Evolutionary conservation across 2,329 filamentous ascomycete genomes (phyloP).

Genomic region (Rutstroemia sp.): DNA sequence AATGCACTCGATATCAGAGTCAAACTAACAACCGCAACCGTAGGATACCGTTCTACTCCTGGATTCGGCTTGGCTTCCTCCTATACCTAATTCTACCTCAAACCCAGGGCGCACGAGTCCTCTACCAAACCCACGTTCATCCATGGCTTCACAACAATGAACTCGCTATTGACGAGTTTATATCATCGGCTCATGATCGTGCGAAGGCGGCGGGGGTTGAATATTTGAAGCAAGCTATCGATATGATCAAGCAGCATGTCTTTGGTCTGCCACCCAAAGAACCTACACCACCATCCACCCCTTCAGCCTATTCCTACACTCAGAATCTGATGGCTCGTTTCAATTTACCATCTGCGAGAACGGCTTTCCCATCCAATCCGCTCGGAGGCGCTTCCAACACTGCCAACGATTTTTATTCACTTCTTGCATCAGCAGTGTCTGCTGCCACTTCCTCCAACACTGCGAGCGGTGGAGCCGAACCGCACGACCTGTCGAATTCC

Average conservation of each 20-base stretch:
- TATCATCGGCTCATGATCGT: constrained; percentile 71
- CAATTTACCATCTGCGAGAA: constrained; percentile 66
- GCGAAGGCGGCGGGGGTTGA: constrained; percentile 69
- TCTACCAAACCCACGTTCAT: constrained; percentile 81
- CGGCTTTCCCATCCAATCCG: constrained; percentile 33
- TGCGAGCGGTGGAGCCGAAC: constrained; percentile 25
- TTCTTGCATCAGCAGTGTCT: constrained; percentile 67
- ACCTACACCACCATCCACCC: constrained; percentile 38
- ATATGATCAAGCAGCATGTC: constrained; percentile 65
- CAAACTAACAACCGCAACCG: constrained; percentile 1
- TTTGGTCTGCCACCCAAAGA: constrained; percentile 64
- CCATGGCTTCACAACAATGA: constrained; percentile 88
- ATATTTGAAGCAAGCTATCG: constrained; percentile 65
- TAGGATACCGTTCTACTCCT: constrained; percentile 89
- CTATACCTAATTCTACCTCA: constrained; percentile 96
- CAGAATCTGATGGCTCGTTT: constrained; percentile 80
- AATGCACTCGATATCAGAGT: background rate
- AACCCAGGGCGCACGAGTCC: constrained; percentile 80
- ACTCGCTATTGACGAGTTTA: constrained; percentile 80
- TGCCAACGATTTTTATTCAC: constrained; percentile 63
- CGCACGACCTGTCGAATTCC: constrained; percentile 43
- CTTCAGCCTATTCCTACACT: constrained; percentile 54
- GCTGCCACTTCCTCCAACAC: constrained; percentile 32
- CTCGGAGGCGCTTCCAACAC: constrained; percentile 35
- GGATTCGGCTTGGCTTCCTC: constrained; percentile 78